Conservation (phyloP, 441 rosid species). For the Pelargonium citronellum region DNA sequence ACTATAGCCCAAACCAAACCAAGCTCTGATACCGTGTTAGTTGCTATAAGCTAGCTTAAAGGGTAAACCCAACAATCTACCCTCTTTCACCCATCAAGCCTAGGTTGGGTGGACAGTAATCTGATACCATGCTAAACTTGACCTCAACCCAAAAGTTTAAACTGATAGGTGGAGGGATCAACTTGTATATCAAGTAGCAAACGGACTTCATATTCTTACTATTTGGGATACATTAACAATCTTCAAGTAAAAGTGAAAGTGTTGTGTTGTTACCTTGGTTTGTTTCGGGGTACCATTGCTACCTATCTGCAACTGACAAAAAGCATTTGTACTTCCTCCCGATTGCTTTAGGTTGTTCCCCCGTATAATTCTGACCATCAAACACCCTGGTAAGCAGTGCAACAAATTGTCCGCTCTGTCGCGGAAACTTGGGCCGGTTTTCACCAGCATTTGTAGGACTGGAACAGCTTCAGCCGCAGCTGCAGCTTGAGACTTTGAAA, state of each 20-base stretch:
- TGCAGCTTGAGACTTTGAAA: constrained; percentile 69
- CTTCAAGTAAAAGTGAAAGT: neutral
- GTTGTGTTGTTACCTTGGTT: constrained; percentile 55
- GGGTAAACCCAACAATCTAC: too few species aligned
- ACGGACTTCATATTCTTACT: neutral
- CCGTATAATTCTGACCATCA: constrained; percentile 71
- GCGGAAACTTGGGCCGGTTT: constrained; percentile 71
- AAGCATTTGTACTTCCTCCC: constrained; percentile 73
- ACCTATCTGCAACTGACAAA: constrained; percentile 72
- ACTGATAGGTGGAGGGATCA: too few species aligned
- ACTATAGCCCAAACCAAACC: too few species aligned
- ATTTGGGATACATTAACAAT: neutral
- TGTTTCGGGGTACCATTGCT: constrained; percentile 56
- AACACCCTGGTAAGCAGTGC: constrained; percentile 80
- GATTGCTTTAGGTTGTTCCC: constrained; percentile 80
- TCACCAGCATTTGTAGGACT: constrained; percentile 65
- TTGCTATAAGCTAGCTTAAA: too few species aligned
- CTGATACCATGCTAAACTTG: too few species aligned
- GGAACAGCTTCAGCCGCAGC: constrained; percentile 82
- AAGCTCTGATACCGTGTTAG: too few species aligned
- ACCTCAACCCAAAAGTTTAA: too few species aligned
- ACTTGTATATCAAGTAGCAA: neutral
- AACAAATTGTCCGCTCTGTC: constrained; percentile 69
- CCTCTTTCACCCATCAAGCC: too few species aligned
- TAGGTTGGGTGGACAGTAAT: too few species aligned